A percentile compares a stretch with the other conserved stretches of the same genome.
Conservation (phyloP, 1,284 basidiomycete genomes). For the Apiotrichum veenhuisii region DNA sequence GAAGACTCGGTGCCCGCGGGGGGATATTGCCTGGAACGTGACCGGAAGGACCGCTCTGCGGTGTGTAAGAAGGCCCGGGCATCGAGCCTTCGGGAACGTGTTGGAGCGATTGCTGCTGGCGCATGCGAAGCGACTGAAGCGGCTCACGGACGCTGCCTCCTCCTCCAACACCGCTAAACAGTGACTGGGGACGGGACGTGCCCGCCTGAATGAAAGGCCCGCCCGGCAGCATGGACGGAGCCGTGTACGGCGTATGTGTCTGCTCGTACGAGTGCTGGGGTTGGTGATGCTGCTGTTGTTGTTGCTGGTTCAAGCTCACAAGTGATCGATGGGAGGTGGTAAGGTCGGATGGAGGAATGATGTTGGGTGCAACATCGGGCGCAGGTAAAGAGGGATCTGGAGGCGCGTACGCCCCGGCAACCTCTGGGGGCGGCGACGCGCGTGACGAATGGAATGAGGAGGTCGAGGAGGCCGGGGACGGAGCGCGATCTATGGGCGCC, state of each 20-base stretch:
- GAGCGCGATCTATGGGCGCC: slow-evolving; percentile 55
- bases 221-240: not conserved
- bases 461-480: slow-evolving; percentile 40
- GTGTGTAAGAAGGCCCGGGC: not conserved
- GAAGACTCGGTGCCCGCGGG: slow-evolving; percentile 5
- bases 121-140: slow-evolving; percentile 2
- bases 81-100: slow-evolving; percentile 9
- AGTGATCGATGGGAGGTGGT: slow-evolving; percentile 38
- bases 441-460: slow-evolving; percentile 44
- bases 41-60: not conserved
- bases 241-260: not conserved
- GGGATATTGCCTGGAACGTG: not conserved
- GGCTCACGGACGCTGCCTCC: slow-evolving; percentile 11
- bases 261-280: not conserved
- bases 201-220: slow-evolving; percentile 1
- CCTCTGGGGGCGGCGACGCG: slow-evolving; percentile 30
- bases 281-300: not conserved
- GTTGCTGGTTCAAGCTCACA: slow-evolving; percentile 26
- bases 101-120: not conserved
- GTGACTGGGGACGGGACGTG: slow-evolving; percentile 8
- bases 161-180: slow-evolving; percentile 9
- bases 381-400: slow-evolving; percentile 41
- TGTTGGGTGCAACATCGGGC: slow-evolving; percentile 42
- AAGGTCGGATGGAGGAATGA: slow-evolving; percentile 40
- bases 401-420: slow-evolving; percentile 19